Base-by-base conservation (phyloP, 164 flowering plant genomes). In the Paratinospora sagittata region DNA sequence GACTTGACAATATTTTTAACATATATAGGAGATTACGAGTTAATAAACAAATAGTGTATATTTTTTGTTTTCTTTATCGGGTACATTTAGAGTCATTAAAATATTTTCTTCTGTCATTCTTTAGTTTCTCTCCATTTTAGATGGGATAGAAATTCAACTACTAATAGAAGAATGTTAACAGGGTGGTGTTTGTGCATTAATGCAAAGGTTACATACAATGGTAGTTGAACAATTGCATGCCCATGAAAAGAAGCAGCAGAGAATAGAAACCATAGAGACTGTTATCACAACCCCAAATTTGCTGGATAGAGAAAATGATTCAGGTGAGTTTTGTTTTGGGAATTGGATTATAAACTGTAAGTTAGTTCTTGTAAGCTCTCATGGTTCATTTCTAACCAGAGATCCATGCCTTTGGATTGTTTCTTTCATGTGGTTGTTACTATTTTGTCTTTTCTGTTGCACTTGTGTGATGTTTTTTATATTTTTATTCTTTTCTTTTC, bases 121-220 rank as follows among this genome's bases (percentile, higher is more conserved):
- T n/a, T 16, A 52, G 45, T 41, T 52, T 52, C 60, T 52, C 19
- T 52, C 1, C 7, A 17, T 52, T 52, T 52, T 52, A 6, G 21
- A 52, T 52, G 45, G 13, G 9, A 52, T 5, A 52, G 23, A 52
- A n/a, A n/a, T 17, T 52, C 21, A 16, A 7, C 7, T n/a, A 47
- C 63, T 68, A 24, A 67, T 33, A 13, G 11, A 52, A 12, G 6
- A 60, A 27, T 58, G 4, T 74, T 67, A 76, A 27, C 79, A 92
- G 97, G 98, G 97, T 60, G 96, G 88, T 37, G 85, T 65, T 19
- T 80, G 83, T 72, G 87, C 86, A 65, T 75, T 95, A 69, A 30
- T 92, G 47, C 90, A 87, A 84, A 82, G 87, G 77, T 71, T 87
- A 34, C 76, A 76, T 66, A 76, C 79, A 19, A 34, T 74, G 60